Percentiles rank a stretch among this genome's conserved stretches.
These are phyloP conservation scores for Hypoxylon sp. DNA, from an alignment of 2,329 filamentous ascomycete species.

Conservation along the genomic window DNA sequence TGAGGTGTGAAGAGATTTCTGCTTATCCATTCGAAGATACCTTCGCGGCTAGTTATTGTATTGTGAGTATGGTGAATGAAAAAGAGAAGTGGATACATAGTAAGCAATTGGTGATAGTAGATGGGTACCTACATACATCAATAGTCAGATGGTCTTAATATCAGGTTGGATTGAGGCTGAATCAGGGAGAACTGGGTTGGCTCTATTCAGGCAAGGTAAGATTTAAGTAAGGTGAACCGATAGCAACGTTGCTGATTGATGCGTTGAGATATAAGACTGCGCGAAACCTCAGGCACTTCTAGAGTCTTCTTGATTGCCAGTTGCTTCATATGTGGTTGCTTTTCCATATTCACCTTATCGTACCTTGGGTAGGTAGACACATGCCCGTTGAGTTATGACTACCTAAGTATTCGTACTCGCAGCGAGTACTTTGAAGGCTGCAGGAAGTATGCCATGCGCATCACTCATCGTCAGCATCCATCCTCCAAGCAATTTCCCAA, in stretches of 20 bases:
- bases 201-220: background rate
- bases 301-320: background rate
- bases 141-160: background rate
- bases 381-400: background rate
- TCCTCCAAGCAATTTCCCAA: background rate
- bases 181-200: background rate
- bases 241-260: background rate
- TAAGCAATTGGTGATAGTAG: background rate
- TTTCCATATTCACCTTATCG: background rate
- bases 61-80: background rate
- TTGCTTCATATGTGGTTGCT: background rate
- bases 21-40: background rate
- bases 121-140: background rate
- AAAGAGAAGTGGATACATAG: background rate
- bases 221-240: background rate
- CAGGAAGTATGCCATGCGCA: background rate
- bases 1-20: too few species aligned
- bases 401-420: background rate
- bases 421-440: background rate
- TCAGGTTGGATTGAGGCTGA: background rate
- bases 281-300: background rate
- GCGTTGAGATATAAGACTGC: background rate
- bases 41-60: background rate
- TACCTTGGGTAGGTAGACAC: background rate
- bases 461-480: background rate